Evolutionary conservation across 2,329 filamentous ascomycete genomes (phyloP).

Genomic region (Cladosporium halotolerans): DNA sequence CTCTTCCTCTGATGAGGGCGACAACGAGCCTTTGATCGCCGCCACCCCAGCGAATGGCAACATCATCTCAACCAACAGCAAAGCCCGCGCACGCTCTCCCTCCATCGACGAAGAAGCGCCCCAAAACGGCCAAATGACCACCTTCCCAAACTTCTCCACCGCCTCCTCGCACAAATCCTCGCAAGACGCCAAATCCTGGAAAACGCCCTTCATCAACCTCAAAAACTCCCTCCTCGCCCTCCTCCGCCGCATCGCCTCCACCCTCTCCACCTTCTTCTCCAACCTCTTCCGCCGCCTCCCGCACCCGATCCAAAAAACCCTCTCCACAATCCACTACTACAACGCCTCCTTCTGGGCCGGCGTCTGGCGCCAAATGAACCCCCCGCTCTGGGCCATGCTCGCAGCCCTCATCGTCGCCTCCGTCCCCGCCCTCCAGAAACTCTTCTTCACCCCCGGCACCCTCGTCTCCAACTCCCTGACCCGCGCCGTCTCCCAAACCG

Average conservation of each 20-base stretch:
- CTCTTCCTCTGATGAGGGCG: slow-evolving; percentile 22
- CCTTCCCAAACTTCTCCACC: slow-evolving; percentile 30
- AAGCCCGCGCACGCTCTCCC: not conserved
- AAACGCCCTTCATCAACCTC: slow-evolving; percentile 17
- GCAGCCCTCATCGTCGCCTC: slow-evolving; percentile 85
- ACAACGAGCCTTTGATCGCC: slow-evolving; percentile 27
- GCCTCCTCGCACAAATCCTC: slow-evolving; percentile 16
- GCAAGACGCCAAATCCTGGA: slow-evolving; percentile 17
- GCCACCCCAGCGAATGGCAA: slow-evolving; percentile 46
- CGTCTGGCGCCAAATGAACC: slow-evolving; percentile 94
- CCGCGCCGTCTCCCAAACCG: slow-evolving; percentile 75
- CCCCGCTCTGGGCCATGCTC: slow-evolving; percentile 95
- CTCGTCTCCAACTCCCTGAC: slow-evolving; percentile 93
- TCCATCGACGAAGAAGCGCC: slow-evolving; percentile 21
- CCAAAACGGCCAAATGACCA: slow-evolving; percentile 50
- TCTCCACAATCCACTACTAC: slow-evolving; percentile 39
- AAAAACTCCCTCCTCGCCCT: slow-evolving; percentile 17
- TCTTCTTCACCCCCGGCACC: slow-evolving; percentile 84
- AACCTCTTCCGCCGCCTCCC: slow-evolving; percentile 48
- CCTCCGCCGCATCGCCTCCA: slow-evolving; percentile 21
- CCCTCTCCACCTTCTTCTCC: slow-evolving; percentile 23
- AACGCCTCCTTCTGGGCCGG: slow-evolving; percentile 54
- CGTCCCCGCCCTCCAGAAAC: slow-evolving; percentile 68
- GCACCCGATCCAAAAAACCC: slow-evolving; percentile 43
- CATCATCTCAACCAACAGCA: slow-evolving; percentile 33